A percentile compares a stretch with the other conserved stretches of the same genome.
These are phyloP conservation scores for Penicillium sp. DNA, from an alignment of 2,329 filamentous ascomycete genomes.

Conservation along the genomic window DNA sequence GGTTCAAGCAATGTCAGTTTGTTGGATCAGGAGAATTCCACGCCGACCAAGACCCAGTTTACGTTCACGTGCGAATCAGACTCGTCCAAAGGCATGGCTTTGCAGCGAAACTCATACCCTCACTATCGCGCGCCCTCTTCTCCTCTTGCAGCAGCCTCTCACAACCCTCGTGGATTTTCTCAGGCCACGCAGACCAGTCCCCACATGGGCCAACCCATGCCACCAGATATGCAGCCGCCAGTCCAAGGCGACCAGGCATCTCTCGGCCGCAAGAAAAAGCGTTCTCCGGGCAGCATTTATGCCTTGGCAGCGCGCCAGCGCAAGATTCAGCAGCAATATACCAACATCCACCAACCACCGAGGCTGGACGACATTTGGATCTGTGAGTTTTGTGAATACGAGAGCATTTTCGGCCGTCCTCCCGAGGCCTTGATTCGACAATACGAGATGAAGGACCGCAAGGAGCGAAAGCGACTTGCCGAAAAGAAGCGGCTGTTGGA, in stretches of 20 bases:
- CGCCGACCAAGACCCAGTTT: slow-evolving; percentile 76
- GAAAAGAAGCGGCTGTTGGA: slow-evolving; percentile 79
- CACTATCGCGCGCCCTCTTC: slow-evolving; percentile 7
- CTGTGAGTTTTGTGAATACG: slow-evolving; percentile 97
- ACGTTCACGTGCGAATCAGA: slow-evolving; percentile 95
- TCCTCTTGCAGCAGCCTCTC: slow-evolving; percentile 30
- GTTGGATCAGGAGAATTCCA: slow-evolving; percentile 62
- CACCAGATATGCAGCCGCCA: slow-evolving; percentile 23
- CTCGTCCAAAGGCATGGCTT: slow-evolving; percentile 70
- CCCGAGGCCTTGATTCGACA: slow-evolving; percentile 79
- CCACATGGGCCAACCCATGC: slow-evolving; percentile 39
- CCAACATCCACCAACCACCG: slow-evolving; percentile 69
- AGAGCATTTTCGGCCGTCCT: slow-evolving; percentile 84
- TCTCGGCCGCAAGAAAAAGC: slow-evolving; percentile 58
- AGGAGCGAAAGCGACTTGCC: slow-evolving; percentile 74
- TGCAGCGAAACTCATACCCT: slow-evolving; percentile 53
- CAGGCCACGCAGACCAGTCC: slow-evolving; percentile 54
- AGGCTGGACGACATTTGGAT: slow-evolving; percentile 76
- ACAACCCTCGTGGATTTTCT: slow-evolving; percentile 40
- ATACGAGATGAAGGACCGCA: slow-evolving; percentile 91
- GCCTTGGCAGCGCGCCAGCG: slow-evolving; percentile 69
- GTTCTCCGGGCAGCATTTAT: slow-evolving; percentile 65
- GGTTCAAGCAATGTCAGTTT: slow-evolving; percentile 75
- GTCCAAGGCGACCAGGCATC: slow-evolving; percentile 42
- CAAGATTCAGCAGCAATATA: slow-evolving; percentile 67